Conservation (phyloP, 257 asterid genomes). For the Primulina huaijiensis region DNA sequence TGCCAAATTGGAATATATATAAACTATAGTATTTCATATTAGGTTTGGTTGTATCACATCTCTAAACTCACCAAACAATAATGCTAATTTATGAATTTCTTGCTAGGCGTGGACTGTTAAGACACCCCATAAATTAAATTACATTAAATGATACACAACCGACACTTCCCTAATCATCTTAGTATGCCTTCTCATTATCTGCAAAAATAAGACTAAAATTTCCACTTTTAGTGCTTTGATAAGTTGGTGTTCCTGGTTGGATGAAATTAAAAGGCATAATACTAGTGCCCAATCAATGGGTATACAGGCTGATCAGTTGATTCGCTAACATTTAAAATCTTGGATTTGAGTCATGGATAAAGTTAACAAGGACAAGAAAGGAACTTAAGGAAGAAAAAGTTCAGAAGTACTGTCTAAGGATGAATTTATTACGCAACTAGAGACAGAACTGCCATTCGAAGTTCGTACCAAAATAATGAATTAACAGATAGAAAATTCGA, state of each 20-base stretch:
- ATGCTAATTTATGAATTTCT: background rate
- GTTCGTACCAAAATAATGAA: background rate
- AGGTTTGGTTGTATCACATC: conserved; percentile 1
- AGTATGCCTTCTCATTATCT: background rate
- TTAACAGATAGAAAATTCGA: background rate
- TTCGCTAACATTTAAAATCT: background rate
- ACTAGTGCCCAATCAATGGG: background rate
- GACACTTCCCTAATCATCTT: background rate
- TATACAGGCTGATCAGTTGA: background rate
- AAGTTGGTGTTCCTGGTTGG: background rate
- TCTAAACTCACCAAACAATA: background rate
- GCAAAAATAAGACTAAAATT: background rate
- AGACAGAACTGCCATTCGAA: background rate
- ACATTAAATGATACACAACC: background rate
- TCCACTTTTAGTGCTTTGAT: background rate
- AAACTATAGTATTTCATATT: background rate
- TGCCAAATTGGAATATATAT: background rate
- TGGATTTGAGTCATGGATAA: background rate
- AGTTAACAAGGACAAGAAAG: background rate
- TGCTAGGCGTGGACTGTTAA: conserved; percentile 2
- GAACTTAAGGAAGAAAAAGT: background rate
- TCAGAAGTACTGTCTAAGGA: background rate
- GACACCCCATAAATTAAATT: background rate
- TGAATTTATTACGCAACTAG: background rate
- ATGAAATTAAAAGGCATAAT: background rate